Conservation (phyloP, 331 rosid species). For the Quercus phellos region DNA sequence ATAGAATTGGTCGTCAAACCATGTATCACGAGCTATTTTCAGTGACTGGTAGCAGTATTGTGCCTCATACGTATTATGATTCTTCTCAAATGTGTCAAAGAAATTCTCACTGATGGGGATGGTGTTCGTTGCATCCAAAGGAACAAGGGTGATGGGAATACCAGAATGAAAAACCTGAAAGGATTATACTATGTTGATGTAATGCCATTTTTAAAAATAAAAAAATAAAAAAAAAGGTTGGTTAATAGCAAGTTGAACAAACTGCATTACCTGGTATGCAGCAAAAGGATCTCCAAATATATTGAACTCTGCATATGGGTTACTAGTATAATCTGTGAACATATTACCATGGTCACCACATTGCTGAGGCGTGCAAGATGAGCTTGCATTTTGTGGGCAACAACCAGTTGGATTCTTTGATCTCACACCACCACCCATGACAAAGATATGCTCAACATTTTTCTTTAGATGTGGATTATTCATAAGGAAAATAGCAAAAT, state of each 20-base stretch:
- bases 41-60: constrained; percentile 73
- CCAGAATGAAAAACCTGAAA: constrained; percentile 92
- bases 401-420: constrained; percentile 80
- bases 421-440: constrained; percentile 91
- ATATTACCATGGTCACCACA: constrained; percentile 83
- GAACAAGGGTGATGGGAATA: constrained; percentile 77
- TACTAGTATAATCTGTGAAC: constrained; percentile 59
- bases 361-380: constrained; percentile 61
- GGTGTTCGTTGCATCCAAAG: constrained; percentile 90
- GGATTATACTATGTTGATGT: neutral
- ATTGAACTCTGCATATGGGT: constrained; percentile 86
- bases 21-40: constrained; percentile 71
- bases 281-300: constrained; percentile 88
- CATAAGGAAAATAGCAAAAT: constrained; percentile 76
- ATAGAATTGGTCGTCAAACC: constrained; percentile 59
- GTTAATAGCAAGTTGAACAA: neutral
- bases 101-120: constrained; percentile 63
- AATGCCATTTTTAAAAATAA: neutral
- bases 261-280: constrained; percentile 65
- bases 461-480: constrained; percentile 70
- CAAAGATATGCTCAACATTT: constrained; percentile 69
- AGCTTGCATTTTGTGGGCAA: constrained; percentile 57
- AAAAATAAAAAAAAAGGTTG: neutral
- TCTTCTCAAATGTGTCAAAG: constrained; percentile 58
- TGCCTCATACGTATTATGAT: constrained; percentile 71